Percentiles rank a stretch among this genome's conserved stretches.
Evolutionary conservation across 352 stramenopile species (phyloP).

Genomic region (Globisporangium acanthophoron): DNA sequence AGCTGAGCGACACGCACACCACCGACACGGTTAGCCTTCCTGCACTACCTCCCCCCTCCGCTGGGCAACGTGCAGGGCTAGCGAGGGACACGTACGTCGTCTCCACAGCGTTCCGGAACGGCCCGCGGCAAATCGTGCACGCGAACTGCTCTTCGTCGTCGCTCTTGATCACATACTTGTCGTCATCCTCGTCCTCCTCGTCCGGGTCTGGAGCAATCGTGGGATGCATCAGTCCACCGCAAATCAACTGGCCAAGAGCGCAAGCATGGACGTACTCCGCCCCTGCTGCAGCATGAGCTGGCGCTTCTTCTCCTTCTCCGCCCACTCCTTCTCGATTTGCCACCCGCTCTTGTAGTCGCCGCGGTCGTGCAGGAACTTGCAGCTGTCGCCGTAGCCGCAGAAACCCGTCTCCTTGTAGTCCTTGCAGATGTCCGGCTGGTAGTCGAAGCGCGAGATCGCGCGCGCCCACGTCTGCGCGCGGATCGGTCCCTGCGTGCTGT

Average conservation of each 20-base stretch:
- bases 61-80: not conserved
- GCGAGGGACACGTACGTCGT: slow-evolving; percentile 51
- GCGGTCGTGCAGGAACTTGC: slow-evolving; percentile 99
- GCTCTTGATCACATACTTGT: slow-evolving; percentile 59
- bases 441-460: slow-evolving; percentile 96
- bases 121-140: slow-evolving; percentile 93
- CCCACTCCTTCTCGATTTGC: slow-evolving; percentile 96
- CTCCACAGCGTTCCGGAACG: slow-evolving; percentile 93
- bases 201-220: slow-evolving; percentile 16
- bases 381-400: slow-evolving; percentile 95
- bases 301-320: slow-evolving; percentile 89
- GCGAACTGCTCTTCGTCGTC: slow-evolving; percentile 88
- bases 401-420: slow-evolving; percentile 99
- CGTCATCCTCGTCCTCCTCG: slow-evolving; percentile 57
- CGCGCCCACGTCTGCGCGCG: slow-evolving; percentile 92
- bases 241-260: not conserved
- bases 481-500: slow-evolving; percentile 91
- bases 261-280: slow-evolving; percentile 18
- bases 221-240: not conserved
- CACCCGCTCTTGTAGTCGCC: slow-evolving; percentile 97
- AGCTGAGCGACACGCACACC: slow-evolving; percentile 33
- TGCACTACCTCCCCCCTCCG: no score
- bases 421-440: slow-evolving; percentile 98
- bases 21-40: no score
- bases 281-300: slow-evolving; percentile 66